Conservation (phyloP, 1,284 basidiomycete species). For the Vanrija sp. region DNA sequence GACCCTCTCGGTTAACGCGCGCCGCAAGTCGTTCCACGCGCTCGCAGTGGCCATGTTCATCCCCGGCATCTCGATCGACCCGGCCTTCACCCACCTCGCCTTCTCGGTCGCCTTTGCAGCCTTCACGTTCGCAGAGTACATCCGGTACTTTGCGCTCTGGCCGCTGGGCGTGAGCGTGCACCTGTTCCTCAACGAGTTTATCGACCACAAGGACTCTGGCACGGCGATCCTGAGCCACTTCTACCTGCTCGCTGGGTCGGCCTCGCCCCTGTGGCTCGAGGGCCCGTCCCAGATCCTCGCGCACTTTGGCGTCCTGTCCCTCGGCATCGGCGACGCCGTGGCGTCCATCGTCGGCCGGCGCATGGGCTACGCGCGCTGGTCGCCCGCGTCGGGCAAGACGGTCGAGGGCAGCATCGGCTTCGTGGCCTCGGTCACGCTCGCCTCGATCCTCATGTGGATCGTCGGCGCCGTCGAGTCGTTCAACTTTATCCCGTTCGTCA, state of each 20-base stretch:
- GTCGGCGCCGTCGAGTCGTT: conserved; percentile 67
- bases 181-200: conserved; percentile 94
- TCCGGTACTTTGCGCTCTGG: conserved; percentile 96
- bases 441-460: conserved; percentile 66
- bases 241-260: conserved; percentile 92
- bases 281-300: conserved; percentile 68
- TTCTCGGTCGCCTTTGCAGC: conserved; percentile 89
- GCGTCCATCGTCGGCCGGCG: conserved; percentile 88
- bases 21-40: conserved; percentile 95
- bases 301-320: conserved; percentile 82
- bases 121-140: conserved; percentile 93
- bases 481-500: conserved; percentile 46
- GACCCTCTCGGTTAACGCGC: conserved; percentile 86
- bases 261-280: conserved; percentile 90
- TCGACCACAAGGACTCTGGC: conserved; percentile 91
- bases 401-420: conserved; percentile 87
- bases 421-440: conserved; percentile 63
- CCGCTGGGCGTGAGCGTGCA: conserved; percentile 92
- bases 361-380: conserved; percentile 77
- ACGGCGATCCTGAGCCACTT: conserved; percentile 97
- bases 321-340: conserved; percentile 91
- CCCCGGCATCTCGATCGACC: conserved; percentile 87
- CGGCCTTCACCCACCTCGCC: conserved; percentile 90
- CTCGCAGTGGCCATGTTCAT: conserved; percentile 94
- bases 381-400: conserved; percentile 76